Conservation (phyloP, 257 asterid genomes). For the Primulina tabacum region DNA sequence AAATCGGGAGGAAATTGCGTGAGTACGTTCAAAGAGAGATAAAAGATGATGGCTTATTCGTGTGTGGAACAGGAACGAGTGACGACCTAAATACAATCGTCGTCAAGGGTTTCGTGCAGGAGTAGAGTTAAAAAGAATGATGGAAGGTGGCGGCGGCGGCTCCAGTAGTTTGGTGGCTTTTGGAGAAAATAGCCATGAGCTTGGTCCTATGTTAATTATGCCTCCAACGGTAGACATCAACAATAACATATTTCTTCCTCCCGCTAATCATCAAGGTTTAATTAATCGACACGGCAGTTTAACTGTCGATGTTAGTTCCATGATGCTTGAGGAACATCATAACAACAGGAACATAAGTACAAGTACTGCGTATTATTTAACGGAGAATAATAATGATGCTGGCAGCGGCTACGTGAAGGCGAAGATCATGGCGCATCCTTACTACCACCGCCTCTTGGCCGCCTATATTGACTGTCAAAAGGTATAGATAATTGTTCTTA, state of each 20-base stretch:
- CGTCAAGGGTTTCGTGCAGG: neutral
- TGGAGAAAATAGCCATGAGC: conserved; percentile 49
- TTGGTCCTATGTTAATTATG: conserved; percentile 58
- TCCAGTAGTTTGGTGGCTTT: conserved; percentile 46
- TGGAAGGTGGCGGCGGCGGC: conserved; percentile 34
- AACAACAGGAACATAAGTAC: conserved; percentile 22
- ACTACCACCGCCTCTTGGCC: conserved; percentile 76
- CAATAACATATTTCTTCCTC: conserved; percentile 38
- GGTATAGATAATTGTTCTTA: conserved; percentile 30
- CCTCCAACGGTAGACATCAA: conserved; percentile 36
- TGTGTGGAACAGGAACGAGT: conserved; percentile 36
- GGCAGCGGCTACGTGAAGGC: conserved; percentile 50
- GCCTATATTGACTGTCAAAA: conserved; percentile 83
- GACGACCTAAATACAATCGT: neutral
- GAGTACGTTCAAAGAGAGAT: conserved; percentile 26
- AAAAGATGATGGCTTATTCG: conserved; percentile 38
- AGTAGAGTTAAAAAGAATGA: neutral
- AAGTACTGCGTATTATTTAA: conserved; percentile 54
- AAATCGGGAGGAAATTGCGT: conserved; percentile 84
- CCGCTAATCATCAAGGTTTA: conserved; percentile 20
- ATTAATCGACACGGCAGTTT: conserved; percentile 17
- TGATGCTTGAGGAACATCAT: conserved; percentile 38
- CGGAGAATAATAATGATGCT: conserved; percentile 40
- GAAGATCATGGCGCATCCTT: conserved; percentile 90
- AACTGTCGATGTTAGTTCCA: conserved; percentile 25